Conservation (phyloP, 192 early-diverging fungal genomes). For the Phycomyces blakesleeanus region DNA sequence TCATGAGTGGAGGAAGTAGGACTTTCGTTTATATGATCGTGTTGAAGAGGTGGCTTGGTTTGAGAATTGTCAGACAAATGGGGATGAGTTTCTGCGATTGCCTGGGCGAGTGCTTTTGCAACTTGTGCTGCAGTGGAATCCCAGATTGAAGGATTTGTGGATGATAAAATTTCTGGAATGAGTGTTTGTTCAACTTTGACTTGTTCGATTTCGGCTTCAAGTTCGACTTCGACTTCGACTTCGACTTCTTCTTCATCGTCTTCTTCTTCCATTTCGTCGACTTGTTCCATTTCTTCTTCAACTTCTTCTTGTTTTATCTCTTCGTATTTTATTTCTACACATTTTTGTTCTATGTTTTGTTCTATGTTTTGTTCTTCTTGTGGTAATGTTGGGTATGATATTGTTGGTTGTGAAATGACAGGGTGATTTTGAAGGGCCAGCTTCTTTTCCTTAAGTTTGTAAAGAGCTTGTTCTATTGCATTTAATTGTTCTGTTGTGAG, state of each 20-base stretch:
- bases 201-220: no score
- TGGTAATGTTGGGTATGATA: background rate
- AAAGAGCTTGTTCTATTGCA: slow-evolving; percentile 17
- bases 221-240: background rate
- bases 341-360: slow-evolving; percentile 6
- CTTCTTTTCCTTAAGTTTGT: slow-evolving; percentile 18
- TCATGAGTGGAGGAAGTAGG: slow-evolving; percentile 12
- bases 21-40: background rate
- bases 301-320: slow-evolving; percentile 3
- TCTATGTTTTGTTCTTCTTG: slow-evolving; percentile 1
- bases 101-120: slow-evolving; percentile 10
- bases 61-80: background rate
- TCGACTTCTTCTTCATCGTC: background rate
- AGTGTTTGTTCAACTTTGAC: background rate
- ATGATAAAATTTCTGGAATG: background rate
- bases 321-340: background rate
- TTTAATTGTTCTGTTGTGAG: slow-evolving; percentile 19
- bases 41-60: slow-evolving; percentile 12
- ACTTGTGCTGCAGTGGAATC: slow-evolving; percentile 14
- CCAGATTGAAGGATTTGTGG: slow-evolving; percentile 1
- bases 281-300: background rate
- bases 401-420: background rate
- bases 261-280: no score
- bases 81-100: background rate
- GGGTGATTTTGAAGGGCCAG: background rate